Conservation (phyloP, 495 filamentous ascomycete species). For the Penicillium bialowiezense region DNA sequence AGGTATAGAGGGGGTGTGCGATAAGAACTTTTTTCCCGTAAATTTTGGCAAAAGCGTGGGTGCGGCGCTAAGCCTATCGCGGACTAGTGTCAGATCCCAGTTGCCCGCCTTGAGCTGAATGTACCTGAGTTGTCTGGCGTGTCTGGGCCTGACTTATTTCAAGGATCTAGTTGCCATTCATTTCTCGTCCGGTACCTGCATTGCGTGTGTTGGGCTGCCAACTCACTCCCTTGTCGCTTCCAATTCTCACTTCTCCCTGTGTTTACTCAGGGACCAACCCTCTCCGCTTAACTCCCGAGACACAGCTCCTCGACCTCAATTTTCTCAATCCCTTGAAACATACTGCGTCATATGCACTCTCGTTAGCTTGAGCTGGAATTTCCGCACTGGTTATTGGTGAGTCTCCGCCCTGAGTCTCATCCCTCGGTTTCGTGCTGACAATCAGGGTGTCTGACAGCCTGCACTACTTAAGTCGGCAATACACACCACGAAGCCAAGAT, state of each 20-base stretch:
- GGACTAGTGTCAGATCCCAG: slow-evolving; percentile 39
- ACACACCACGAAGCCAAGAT: slow-evolving; percentile 12
- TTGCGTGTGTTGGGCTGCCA: neutral
- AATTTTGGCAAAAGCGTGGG: slow-evolving; percentile 25
- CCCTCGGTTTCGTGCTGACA: neutral
- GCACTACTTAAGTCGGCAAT: slow-evolving; percentile 3
- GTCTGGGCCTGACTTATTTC: slow-evolving; percentile 3
- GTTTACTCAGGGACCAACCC: slow-evolving; percentile 11
- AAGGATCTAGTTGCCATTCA: neutral
- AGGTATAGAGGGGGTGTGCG: slow-evolving; percentile 14
- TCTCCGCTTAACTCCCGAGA: slow-evolving; percentile 5
- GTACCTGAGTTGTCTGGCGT: slow-evolving; percentile 2
- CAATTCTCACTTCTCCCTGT: neutral
- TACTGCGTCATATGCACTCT: slow-evolving; percentile 4
- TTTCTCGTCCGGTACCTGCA: slow-evolving; percentile 1
- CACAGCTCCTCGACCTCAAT: slow-evolving; percentile 5
- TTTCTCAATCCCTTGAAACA: neutral
- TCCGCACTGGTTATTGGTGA: slow-evolving; percentile 11
- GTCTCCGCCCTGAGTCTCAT: neutral
- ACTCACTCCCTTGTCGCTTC: neutral
- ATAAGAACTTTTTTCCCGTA: slow-evolving; percentile 38
- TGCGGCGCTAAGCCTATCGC: slow-evolving; percentile 36
- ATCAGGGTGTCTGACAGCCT: slow-evolving; percentile 8
- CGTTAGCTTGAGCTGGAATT: slow-evolving; percentile 7
- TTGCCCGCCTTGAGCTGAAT: slow-evolving; percentile 26